These are phyloP conservation scores for Pilobolus umbonatus DNA, from an alignment of 192 early-diverging fungal genomes.

Conservation along the genomic window DNA sequence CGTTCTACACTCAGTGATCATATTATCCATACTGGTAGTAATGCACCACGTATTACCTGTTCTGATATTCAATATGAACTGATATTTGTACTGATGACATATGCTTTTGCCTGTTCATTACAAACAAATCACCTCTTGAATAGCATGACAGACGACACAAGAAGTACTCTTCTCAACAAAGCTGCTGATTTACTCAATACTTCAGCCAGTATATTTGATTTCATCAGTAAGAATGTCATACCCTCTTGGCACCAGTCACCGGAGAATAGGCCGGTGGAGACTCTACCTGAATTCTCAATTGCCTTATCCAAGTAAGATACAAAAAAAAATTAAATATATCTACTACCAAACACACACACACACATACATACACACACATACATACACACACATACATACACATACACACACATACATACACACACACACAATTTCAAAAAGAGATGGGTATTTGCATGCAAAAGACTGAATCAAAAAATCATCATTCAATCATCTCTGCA, in stretches of 20 bases:
- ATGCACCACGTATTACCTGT: conserved; percentile 43
- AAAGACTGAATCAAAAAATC: too few relatives aligned
- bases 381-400: too few relatives aligned
- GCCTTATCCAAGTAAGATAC: conserved; percentile 41
- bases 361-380: too few relatives aligned
- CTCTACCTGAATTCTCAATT: conserved; percentile 28
- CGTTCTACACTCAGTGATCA: conserved; percentile 46
- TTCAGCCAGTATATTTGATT: conserved; percentile 49
- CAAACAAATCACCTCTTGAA: conserved; percentile 24
- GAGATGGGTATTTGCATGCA: too few relatives aligned
- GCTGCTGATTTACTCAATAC: conserved; percentile 50
- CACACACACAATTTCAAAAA: too few relatives aligned
- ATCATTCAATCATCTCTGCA: background rate
- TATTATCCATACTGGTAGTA: conserved; percentile 38
- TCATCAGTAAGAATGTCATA: conserved; percentile 41
- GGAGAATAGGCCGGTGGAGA: conserved; percentile 25
- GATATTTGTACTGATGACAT: conserved; percentile 50
- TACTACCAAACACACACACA: too few relatives aligned
- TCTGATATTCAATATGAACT: conserved; percentile 49
- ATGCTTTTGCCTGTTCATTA: conserved; percentile 47
- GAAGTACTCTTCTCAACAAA: conserved; percentile 6
- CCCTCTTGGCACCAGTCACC: conserved; percentile 37
- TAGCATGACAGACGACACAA: conserved; percentile 6
- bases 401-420: too few relatives aligned
- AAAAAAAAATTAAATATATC: background rate